A percentile compares a stretch with the other conserved stretches of the same genome.
phyloP scores from a whole-genome alignment of 1,139 yeast species.

The Pneumocystis murina region DNA sequence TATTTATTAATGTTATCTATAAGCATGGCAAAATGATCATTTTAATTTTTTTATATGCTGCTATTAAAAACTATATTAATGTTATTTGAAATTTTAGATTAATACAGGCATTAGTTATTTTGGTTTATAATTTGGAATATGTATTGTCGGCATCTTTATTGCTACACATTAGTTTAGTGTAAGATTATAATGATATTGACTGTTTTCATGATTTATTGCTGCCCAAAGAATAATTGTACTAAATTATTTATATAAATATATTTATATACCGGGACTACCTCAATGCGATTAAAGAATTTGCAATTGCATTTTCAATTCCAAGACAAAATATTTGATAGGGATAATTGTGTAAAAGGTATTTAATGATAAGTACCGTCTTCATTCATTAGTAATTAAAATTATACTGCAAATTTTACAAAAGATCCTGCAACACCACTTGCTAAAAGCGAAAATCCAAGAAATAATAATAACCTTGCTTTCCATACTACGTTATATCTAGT shows the following conservation, averaged over 20 bases:
- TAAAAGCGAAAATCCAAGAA: conserved; percentile 77
- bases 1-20: not conserved
- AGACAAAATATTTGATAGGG: conserved; percentile 79
- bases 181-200: not conserved
- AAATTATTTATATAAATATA: conserved; percentile 26
- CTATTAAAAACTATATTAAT: not conserved
- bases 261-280: not conserved
- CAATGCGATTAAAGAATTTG: conserved; percentile 65
- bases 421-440: conserved; percentile 95
- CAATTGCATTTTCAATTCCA: conserved; percentile 81
- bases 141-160: not conserved
- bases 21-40: not conserved
- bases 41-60: not conserved
- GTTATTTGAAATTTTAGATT: not conserved
- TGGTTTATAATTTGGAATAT: not conserved
- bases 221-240: not conserved
- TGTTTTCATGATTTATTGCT: not conserved
- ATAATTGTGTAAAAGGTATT: conserved; percentile 65
- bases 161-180: not conserved
- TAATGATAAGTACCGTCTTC: conserved; percentile 50
- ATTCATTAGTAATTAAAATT: not conserved
- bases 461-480: conserved; percentile 84
- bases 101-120: not conserved
- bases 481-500: conserved; percentile 51
- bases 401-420: conserved; percentile 34